A percentile compares a stretch with the other conserved stretches of the same genome.
Conservation (phyloP, 2,329 filamentous ascomycete genomes). For the Penicillium paneum region DNA sequence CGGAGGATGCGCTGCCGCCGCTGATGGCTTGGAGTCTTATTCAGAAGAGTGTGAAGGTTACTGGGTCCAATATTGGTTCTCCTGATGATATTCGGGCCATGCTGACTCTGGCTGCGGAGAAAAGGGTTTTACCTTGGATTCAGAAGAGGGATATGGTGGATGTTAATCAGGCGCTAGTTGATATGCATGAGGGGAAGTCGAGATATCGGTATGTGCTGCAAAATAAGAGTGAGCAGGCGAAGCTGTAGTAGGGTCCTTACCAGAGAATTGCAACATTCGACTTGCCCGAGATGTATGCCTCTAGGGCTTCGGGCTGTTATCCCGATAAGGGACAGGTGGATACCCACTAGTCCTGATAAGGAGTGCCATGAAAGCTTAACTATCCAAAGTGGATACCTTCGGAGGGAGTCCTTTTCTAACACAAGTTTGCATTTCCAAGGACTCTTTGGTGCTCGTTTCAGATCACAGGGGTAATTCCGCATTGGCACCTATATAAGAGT, state of each 20-base stretch:
- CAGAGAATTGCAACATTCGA: too few relatives aligned
- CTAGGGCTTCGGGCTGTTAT: not conserved
- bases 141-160: constrained; percentile 42
- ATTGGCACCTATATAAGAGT: not conserved
- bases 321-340: too few relatives aligned
- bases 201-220: constrained; percentile 48
- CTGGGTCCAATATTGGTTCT: constrained; percentile 47
- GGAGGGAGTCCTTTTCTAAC: not conserved
- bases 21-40: constrained; percentile 60
- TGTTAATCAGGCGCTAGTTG: constrained; percentile 42
- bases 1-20: constrained; percentile 55
- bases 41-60: constrained; percentile 53
- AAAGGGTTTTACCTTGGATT: constrained; percentile 44
- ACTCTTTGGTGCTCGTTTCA: not conserved
- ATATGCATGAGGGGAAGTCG: constrained; percentile 47
- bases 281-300: not conserved
- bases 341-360: too few relatives aligned
- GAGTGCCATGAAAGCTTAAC: too few relatives aligned
- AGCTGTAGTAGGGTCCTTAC: constrained; percentile 21
- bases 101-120: constrained; percentile 43
- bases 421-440: not conserved
- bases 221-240: constrained; percentile 36
- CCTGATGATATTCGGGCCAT: constrained; percentile 45
- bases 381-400: too few relatives aligned
- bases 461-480: not conserved